Conservation (phyloP, 176 grass and related monocot species). For the Pharus latifolius region DNA sequence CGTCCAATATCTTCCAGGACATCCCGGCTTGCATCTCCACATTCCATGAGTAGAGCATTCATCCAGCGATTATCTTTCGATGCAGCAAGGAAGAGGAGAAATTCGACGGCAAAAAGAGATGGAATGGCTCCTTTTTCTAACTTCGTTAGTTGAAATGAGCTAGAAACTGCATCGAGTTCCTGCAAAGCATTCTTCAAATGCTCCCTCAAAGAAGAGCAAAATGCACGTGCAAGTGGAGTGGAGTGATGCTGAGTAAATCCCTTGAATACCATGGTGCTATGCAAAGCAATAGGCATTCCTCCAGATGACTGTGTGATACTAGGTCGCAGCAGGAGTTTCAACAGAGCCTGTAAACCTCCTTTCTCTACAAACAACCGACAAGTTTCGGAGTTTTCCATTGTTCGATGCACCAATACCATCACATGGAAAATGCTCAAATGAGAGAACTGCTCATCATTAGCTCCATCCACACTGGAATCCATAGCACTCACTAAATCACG, state of each 20-base stretch:
- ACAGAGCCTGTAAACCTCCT: conserved; percentile 65
- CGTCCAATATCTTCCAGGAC: conserved; percentile 81
- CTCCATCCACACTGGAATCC: conserved; percentile 48
- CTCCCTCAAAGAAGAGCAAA: conserved; percentile 78
- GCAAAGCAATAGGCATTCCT: conserved; percentile 98
- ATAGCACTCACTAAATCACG: conserved; percentile 72
- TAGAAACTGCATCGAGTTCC: conserved; percentile 51
- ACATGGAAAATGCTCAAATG: conserved; percentile 96
- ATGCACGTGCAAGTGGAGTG: conserved; percentile 74
- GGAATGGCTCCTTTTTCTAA: conserved; percentile 44
- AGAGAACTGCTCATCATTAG: conserved; percentile 75
- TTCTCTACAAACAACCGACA: conserved; percentile 98
- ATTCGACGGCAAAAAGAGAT: conserved; percentile 88
- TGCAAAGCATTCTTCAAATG: conserved; percentile 71
- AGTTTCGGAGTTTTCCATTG: conserved; percentile 96
- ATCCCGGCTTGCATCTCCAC: conserved; percentile 81
- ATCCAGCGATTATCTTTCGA: conserved; percentile 98
- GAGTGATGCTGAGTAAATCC: conserved; percentile 96
- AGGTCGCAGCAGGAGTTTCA: conserved; percentile 78
- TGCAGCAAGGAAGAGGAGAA: conserved; percentile 83
- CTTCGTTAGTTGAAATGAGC: conserved; percentile 27
- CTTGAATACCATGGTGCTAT: conserved; percentile 97
- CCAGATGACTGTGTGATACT: conserved; percentile 97
- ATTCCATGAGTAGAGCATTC: conserved; percentile 78
- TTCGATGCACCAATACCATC: conserved; percentile 92